Evolutionary conservation across 2,329 filamentous ascomycete species (phyloP).

Genomic region (Ceratocystis ficicola): DNA sequence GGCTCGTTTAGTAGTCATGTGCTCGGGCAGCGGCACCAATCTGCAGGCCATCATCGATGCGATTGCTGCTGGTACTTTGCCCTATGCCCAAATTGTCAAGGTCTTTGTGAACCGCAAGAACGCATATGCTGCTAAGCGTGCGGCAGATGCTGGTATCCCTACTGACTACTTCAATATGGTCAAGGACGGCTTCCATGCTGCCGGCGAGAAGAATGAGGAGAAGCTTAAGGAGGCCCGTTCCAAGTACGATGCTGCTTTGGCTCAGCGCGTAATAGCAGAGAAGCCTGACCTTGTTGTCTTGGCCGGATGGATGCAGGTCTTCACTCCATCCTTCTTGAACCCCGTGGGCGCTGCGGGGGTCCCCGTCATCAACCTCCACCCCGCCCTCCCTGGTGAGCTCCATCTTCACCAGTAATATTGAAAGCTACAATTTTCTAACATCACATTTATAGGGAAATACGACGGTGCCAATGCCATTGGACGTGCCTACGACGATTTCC

Average conservation of each 20-base stretch:
- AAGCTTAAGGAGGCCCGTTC: constrained; percentile 46
- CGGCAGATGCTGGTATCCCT: constrained; percentile 48
- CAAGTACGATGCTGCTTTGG: constrained; percentile 64
- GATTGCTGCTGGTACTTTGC: constrained; percentile 32
- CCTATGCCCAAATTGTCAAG: constrained; percentile 34
- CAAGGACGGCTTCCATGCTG: constrained; percentile 50
- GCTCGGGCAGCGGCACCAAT: constrained; percentile 64
- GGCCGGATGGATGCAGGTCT: constrained; percentile 79
- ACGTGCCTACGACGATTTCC: constrained; percentile 61
- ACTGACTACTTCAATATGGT: constrained; percentile 74
- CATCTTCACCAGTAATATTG: background rate
- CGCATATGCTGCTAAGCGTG: constrained; percentile 35
- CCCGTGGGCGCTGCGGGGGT: constrained; percentile 52
- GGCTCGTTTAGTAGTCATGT: constrained; percentile 53
- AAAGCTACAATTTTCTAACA: background rate
- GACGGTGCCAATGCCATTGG: constrained; percentile 69
- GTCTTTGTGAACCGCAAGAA: constrained; percentile 40
- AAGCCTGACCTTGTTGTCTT: constrained; percentile 65
- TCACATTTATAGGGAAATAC: constrained; percentile 45
- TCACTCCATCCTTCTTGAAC: constrained; percentile 55
- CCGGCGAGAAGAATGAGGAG: constrained; percentile 47
- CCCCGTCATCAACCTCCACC: constrained; percentile 72
- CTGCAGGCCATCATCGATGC: constrained; percentile 58
- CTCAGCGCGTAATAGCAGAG: constrained; percentile 50
- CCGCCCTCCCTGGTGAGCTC: constrained; percentile 30